Evolutionary conservation across 768 basidiomycete genomes (phyloP), one percentile per base, ranked within the genome.

Genomic region (Tricholoma hemisulphureum): DNA sequence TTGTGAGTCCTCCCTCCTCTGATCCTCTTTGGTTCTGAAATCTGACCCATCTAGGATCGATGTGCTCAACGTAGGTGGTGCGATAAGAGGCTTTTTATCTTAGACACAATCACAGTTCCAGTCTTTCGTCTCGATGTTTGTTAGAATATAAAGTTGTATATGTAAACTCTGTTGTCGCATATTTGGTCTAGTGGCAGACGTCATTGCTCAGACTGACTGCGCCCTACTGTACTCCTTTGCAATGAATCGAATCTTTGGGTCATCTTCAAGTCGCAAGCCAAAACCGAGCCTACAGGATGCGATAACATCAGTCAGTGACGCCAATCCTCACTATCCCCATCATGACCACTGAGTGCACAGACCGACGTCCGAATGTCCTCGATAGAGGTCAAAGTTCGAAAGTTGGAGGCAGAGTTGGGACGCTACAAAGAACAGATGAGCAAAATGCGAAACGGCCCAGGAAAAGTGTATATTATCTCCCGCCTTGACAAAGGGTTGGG

Each of bases 401-500:
- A 98, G 72, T 82, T 99, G 26, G 95, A 98, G 67, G 95, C 88
- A 5, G 97, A 99, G 69, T 83, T 99, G 18, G 80, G 78, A 49
- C 80, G 91, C 35, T 98, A 97, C 78, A 94, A 95, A 73, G 93
- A 95, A 55, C 97, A 98, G 75, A 93, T 99, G 91, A 82, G 86
- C 65, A 96, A 93, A 74, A 79, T 99, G 69, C 81, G 93, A 21
- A 89, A 87, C 63, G 97, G 97, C 0, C 95, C 97, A 23, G 96
- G 96, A 52, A 99, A 97, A 85, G 95, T 95, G 64, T 51, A 21
- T 21, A 51, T 56, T 48, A n/a, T n/a, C n/a, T n/a, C n/a, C n/a
- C n/a, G n/a, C n/a, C n/a, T n/a, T n/a, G n/a, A n/a, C n/a, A n/a
- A n/a, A n/a, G n/a, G n/a, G n/a, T n/a, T n/a, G n/a, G n/a, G n/a